Evolutionary conservation across 1,284 basidiomycete genomes (phyloP).

Genomic region (Somion occarium): DNA sequence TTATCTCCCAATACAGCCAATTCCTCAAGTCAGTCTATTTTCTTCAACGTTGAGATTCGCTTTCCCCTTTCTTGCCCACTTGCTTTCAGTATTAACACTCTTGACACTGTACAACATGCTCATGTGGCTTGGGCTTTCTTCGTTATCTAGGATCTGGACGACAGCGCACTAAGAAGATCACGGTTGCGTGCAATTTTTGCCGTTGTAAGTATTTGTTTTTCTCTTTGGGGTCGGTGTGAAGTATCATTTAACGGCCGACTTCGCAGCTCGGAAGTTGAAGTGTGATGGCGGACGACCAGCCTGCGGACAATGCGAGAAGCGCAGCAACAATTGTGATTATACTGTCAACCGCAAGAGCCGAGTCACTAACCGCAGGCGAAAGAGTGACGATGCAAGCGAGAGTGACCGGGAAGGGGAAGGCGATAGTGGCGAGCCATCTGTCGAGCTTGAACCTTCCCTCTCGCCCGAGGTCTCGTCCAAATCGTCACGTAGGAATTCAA

Average conservation of each 20-base stretch:
- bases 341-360: conserved; percentile 71
- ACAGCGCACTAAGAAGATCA: conserved; percentile 72
- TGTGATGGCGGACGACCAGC: conserved; percentile 78
- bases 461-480: conserved; percentile 59
- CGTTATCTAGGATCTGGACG: conserved; percentile 34
- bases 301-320: conserved; percentile 73
- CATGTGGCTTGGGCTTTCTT: conserved; percentile 5
- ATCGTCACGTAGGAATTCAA: conserved; percentile 53
- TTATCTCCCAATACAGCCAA: conserved; percentile 27
- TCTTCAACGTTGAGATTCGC: conserved; percentile 6
- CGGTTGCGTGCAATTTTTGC: conserved; percentile 82
- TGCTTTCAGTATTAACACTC: not conserved
- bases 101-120: conserved; percentile 8
- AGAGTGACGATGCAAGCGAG: conserved; percentile 46
- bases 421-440: conserved; percentile 37
- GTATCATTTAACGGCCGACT: conserved; percentile 14
- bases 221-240: not conserved
- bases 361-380: conserved; percentile 47
- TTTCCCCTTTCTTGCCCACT: not conserved
- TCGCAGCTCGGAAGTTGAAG: conserved; percentile 73
- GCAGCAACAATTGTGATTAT: conserved; percentile 72
- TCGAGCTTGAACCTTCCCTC: conserved; percentile 48
- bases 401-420: conserved; percentile 52
- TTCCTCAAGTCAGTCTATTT: conserved; percentile 26
- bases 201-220: conserved; percentile 51